These are phyloP conservation scores for Adansonia grandidieri DNA, from an alignment of 441 rosid genomes.

Conservation along the genomic window DNA sequence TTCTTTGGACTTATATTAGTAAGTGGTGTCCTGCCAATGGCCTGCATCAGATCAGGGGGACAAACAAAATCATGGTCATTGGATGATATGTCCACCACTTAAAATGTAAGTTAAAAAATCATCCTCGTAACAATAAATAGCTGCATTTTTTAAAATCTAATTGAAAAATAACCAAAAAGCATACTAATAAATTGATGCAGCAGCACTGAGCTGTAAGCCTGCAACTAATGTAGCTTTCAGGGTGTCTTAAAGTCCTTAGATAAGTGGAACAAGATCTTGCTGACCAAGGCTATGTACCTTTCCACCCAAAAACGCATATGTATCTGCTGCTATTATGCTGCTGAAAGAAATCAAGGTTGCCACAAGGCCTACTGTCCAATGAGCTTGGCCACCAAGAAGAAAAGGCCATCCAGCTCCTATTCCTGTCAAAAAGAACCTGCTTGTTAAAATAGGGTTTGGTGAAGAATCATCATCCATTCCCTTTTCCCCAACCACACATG, in stretches of 20 bases:
- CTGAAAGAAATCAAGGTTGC: constrained; percentile 84
- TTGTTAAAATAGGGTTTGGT: constrained; percentile 19
- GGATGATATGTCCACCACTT: not conserved
- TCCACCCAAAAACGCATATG: constrained; percentile 92
- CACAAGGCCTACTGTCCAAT: constrained; percentile 98
- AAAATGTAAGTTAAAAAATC: not conserved
- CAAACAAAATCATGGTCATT: constrained; percentile 14
- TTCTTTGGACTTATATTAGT: constrained; percentile 83
- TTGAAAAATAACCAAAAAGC: constrained; percentile 6
- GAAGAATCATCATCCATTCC: not conserved
- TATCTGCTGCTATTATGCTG: constrained; percentile 87
- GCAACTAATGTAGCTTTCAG: not conserved
- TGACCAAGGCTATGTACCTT: constrained; percentile 59
- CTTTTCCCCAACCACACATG: not conserved
- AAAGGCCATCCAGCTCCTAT: constrained; percentile 75
- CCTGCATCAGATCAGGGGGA: constrained; percentile 47
- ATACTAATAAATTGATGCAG: not conserved
- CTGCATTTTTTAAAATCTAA: not conserved
- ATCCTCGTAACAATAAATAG: constrained; percentile 13
- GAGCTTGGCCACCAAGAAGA: constrained; percentile 90
- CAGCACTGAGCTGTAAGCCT: constrained; percentile 4
- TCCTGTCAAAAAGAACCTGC: constrained; percentile 49
- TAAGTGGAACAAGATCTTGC: not conserved
- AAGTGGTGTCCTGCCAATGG: constrained; percentile 84
- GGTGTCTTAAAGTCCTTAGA: not conserved